Evolutionary conservation across 139 green algal genomes (phyloP), one percentile per base, ranked within the genome.

Genomic region (Tetratostichococcus sp.): DNA sequence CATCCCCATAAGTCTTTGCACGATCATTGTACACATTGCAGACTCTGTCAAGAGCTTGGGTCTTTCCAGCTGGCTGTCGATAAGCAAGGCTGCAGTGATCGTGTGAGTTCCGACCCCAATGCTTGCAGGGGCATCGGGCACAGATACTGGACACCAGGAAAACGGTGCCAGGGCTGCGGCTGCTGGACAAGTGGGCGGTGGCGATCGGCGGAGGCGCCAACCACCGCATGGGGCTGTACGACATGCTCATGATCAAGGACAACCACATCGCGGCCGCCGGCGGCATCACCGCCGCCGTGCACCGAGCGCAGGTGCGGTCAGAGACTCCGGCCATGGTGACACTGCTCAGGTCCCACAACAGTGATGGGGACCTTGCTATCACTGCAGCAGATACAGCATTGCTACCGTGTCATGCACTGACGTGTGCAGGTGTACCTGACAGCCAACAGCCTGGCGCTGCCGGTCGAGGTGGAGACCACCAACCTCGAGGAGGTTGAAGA

Each of bases 231-330:
- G 91, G 91, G 28, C 73, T 96, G 73, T 98, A 90, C 76, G 95
- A 99, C 89, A 98, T 98, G 95, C 88, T 98, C 77, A 97, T 99
- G 93, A 98, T 99, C 82, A 99, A 99, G 78, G 96, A 99, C 90
- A 99, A 99, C 85, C 96, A 99, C 87, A 93, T 98, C 35, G 91
- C 94, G 28, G 95, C 94, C 42, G 93, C 95, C 23, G 95, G 96
- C 6, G 95, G 96, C 43, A 91, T 99, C 65, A 39, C 43, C 0
- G 66, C 79, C 16, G 93, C 94, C 2, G 81, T 93, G 4, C 19
- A 75, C 39, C 75, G 74, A 0, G 84, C 85, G 8, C 83, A 91
- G 76, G 80, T 83, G 22, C 22, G 42, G 16, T 70, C 39, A 2
- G 3, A 21, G n/a, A 1, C 6, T 69, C 22, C n/a, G 62, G 6